phyloP scores from a whole-genome alignment of 352 stramenopile genomes.

The Pythium brachiatum region DNA sequence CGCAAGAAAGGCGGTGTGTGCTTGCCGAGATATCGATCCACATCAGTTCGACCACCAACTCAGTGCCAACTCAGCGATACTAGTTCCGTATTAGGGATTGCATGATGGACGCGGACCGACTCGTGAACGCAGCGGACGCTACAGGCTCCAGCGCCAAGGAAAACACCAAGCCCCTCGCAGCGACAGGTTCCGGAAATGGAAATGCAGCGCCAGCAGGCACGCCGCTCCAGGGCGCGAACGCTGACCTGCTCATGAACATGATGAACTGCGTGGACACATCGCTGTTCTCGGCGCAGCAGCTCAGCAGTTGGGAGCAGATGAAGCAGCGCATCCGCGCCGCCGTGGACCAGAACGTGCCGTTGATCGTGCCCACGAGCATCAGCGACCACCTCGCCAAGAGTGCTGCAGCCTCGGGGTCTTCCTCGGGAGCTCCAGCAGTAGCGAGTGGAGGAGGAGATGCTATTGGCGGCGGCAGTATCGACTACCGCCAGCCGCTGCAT shows the following conservation, averaged over 20 bases:
- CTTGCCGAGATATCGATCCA: neutral
- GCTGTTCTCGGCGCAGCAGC: constrained; percentile 68
- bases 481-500: constrained; percentile 57
- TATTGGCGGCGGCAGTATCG: constrained; percentile 22
- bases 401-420: neutral
- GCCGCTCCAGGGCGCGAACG: constrained; percentile 47
- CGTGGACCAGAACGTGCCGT: constrained; percentile 40
- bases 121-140: neutral
- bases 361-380: constrained; percentile 14
- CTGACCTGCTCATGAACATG: constrained; percentile 75
- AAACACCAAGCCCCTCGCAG: constrained; percentile 27
- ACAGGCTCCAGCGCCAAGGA: neutral
- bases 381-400: constrained; percentile 24
- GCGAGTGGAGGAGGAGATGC: neutral
- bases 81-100: too few species aligned
- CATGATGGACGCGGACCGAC: constrained; percentile 8
- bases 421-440: neutral
- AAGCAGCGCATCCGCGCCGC: constrained; percentile 58
- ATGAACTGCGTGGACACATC: constrained; percentile 86
- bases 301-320: constrained; percentile 80
- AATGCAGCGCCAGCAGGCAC: constrained; percentile 19
- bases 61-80: neutral
- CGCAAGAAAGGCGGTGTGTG: neutral
- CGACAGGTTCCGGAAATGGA: neutral
- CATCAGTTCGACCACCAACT: neutral